These are phyloP conservation scores for Oidiodendron maius DNA, from an alignment of 495 filamentous ascomycete species.

Conservation along the genomic window DNA sequence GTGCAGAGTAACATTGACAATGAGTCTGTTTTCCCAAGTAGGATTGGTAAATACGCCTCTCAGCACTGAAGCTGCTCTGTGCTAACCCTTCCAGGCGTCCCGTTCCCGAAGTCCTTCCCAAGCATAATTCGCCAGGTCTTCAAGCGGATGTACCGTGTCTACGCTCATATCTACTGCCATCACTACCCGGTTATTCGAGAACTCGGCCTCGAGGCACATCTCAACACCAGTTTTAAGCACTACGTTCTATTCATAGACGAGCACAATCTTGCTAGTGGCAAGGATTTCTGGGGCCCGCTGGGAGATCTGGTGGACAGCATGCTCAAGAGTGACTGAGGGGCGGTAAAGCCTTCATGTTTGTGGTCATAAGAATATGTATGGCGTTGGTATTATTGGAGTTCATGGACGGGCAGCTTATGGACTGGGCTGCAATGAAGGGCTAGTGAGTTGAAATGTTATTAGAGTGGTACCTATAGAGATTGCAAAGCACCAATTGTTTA, in stretches of 20 bases:
- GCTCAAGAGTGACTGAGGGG: constrained; percentile 75
- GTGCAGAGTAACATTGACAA: constrained; percentile 94
- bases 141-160: constrained; percentile 97
- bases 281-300: constrained; percentile 97
- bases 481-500: not conserved
- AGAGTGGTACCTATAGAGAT: constrained; percentile 2
- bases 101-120: constrained; percentile 91
- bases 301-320: constrained; percentile 96
- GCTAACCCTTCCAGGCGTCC: constrained; percentile 56
- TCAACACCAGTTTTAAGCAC: constrained; percentile 99
- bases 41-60: constrained; percentile 55
- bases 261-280: constrained; percentile 79
- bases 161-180: constrained; percentile 99
- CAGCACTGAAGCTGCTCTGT: not conserved
- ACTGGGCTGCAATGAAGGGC: not conserved
- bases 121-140: constrained; percentile 86
- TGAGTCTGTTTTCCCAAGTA: constrained; percentile 86
- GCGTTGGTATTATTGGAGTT: constrained; percentile 9
- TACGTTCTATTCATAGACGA: constrained; percentile 97
- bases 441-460: constrained; percentile 6
- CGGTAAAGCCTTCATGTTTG: constrained; percentile 1
- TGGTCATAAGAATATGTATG: constrained; percentile 11
- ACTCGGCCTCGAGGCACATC: constrained; percentile 90
- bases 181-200: constrained; percentile 97
- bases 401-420: not conserved